These are phyloP conservation scores for Rhizopus sp. DNA, from an alignment of 371 early-diverging fungal species.

Conservation along the genomic window DNA sequence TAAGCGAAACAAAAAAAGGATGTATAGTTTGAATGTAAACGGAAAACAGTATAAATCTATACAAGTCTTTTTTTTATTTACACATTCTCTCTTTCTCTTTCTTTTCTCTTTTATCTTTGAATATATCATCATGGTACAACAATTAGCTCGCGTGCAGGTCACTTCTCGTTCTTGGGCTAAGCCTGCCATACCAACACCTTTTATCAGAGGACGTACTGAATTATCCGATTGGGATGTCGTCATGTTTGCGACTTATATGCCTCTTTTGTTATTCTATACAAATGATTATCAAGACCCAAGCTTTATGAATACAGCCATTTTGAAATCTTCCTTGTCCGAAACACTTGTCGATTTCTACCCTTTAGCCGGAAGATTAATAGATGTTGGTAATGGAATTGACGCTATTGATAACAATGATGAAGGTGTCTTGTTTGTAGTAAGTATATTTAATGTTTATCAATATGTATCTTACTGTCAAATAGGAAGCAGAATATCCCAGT, in stretches of 20 bases:
- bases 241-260: conserved; percentile 47
- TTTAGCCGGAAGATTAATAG: conserved; percentile 37
- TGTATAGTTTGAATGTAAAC: conserved; percentile 3
- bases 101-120: neutral
- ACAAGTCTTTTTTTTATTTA: conserved; percentile 3
- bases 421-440: conserved; percentile 37
- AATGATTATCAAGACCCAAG: conserved; percentile 20
- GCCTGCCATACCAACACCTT: conserved; percentile 26
- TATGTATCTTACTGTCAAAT: neutral
- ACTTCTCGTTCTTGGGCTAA: conserved; percentile 22
- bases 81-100: conserved; percentile 1
- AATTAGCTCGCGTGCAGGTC: conserved; percentile 20
- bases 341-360: conserved; percentile 37
- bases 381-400: conserved; percentile 42
- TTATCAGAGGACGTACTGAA: conserved; percentile 16
- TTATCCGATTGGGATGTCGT: conserved; percentile 49
- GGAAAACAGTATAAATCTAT: conserved; percentile 1
- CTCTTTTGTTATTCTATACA: conserved; percentile 35
- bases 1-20: neutral
- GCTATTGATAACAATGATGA: conserved; percentile 37
- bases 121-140: conserved; percentile 9
- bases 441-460: neutral
- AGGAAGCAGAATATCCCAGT: conserved; percentile 38
- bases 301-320: conserved; percentile 34
- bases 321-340: conserved; percentile 22